Base-by-base conservation (phyloP, 2,329 filamentous ascomycete genomes). In the Pseudonectria buxi region DNA sequence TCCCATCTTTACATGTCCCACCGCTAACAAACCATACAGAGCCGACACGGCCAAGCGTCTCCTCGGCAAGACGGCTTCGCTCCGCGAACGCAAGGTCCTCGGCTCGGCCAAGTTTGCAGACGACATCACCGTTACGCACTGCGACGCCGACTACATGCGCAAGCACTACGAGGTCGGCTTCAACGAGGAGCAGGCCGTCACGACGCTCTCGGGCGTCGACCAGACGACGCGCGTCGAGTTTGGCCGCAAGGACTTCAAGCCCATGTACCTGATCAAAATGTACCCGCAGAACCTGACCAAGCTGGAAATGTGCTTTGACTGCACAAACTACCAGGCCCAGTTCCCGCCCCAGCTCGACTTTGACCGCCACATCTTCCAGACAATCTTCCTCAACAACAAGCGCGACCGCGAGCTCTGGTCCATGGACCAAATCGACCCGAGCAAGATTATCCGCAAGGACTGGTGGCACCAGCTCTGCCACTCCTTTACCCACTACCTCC, bases 291-390 rank as follows among this genome's bases (percentile, higher is more conserved):
- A 80, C 46, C 65, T 67, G 1, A 71, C 63, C 3, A 74, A 77
- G 49, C 71, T 82, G 7, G 77, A 81, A 54, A 81, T 81, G 78
- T 81, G 74, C 37, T 87, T 86, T 58, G 81, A 87, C 56, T 83
- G 79, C 61, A 81, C 78, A 26, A 83, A 85, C 54, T 86, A 86
- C 58, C 82, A 87, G 54, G 71, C 78, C 29, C 82, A 86, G 52
- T 82, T 87, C 43, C 76, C 76, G 2, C 55, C 56, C 14, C 52
- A 54, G 1, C 53, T 50, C 13, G 40, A 43, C 2, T 33, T 26
- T 4, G 44, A 47, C 3, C 44, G 43, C 4, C 59, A 62, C 31
- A 58, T 71, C 6, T 56, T 72, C 11, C 59, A 65, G 32, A 62
- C 75, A 0, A 79, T 79, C 39, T 78, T 72, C 44, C 62, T 79